Base-by-base conservation (phyloP, 768 basidiomycete species). In the Lyophyllum decastes region DNA sequence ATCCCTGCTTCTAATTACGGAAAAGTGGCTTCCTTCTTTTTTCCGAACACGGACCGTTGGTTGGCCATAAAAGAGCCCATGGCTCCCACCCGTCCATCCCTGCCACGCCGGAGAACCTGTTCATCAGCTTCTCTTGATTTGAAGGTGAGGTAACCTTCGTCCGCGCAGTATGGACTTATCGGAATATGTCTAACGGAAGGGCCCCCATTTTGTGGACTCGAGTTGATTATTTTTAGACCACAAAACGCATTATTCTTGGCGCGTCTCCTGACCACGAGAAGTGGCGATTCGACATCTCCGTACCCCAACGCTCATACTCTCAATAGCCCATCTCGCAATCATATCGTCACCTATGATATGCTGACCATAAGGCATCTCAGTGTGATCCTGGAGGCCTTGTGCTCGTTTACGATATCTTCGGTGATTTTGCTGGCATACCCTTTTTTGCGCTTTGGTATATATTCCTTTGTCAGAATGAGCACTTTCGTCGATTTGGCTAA, bases 31-130 rank as follows among this genome's bases (percentile, higher is more conserved):
- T 41, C 35, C 24, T n/a, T 9, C 14, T 52, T 56, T 56, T 53
- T 46, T 56, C 59, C 59, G 59, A 60, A 27, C 24, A 56, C 59
- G 45, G 30, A 16, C 59, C 59, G 54, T 10, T 16, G 24, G 30
- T 9, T 49, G 46, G 16, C 54, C n/a, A 52, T 44, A 60, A 52
- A 53, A 52, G 59, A 49, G 50, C 12, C 24, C n/a, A 7, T 16
- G 9, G 16, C 17, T 60, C 59, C 34, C 59, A 56, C 55, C 54
- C 43, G n/a, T 38, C 16, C 12, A 19, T 49, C 50, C 10, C 41
- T 43, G 25, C 33, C 22, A 14, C n/a, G 21, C 46, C 51, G 59
- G 49, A 10, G 33, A 17, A 7, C 27, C 44, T 51, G 49, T 45
- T 11, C 26, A 55, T 47, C 21, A 48, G 22, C 43, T 55, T 60